These are phyloP conservation scores for Fomitiporia mediterranea DNA, from an alignment of 1,284 basidiomycete species.

Conservation along the genomic window DNA sequence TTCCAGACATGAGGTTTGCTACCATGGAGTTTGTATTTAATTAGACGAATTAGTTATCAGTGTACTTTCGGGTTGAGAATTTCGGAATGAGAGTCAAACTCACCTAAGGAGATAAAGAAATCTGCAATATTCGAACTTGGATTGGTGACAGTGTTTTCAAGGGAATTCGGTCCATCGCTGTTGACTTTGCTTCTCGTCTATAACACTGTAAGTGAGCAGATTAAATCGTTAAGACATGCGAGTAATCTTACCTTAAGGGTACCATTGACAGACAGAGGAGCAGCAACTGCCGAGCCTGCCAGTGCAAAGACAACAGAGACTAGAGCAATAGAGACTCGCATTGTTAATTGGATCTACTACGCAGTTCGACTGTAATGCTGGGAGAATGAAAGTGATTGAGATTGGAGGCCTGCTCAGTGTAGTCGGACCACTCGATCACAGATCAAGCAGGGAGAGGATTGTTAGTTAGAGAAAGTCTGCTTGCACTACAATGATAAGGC, in stretches of 20 bases:
- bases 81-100: not conserved
- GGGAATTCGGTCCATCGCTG: not conserved
- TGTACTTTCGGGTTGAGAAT: too few relatives aligned
- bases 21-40: not conserved
- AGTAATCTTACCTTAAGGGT: constrained; percentile 23
- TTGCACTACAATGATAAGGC: constrained; percentile 22
- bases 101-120: not conserved
- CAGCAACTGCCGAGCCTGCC: constrained; percentile 26
- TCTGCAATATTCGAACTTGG: not conserved
- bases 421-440: not conserved
- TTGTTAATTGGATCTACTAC: constrained; percentile 23
- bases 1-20: not conserved
- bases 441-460: not conserved
- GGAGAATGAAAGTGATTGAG: not conserved
- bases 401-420: not conserved
- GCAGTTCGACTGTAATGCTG: constrained; percentile 24
- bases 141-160: not conserved
- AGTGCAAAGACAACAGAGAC: constrained; percentile 21
- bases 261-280: constrained; percentile 24
- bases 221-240: not conserved
- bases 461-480: not conserved
- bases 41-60: not conserved
- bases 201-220: not conserved
- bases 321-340: constrained; percentile 12
- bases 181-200: not conserved